Evolutionary conservation across 306 rosid species (phyloP), one percentile per base, ranked within the genome.

Genomic region (Luffa acutangula): DNA sequence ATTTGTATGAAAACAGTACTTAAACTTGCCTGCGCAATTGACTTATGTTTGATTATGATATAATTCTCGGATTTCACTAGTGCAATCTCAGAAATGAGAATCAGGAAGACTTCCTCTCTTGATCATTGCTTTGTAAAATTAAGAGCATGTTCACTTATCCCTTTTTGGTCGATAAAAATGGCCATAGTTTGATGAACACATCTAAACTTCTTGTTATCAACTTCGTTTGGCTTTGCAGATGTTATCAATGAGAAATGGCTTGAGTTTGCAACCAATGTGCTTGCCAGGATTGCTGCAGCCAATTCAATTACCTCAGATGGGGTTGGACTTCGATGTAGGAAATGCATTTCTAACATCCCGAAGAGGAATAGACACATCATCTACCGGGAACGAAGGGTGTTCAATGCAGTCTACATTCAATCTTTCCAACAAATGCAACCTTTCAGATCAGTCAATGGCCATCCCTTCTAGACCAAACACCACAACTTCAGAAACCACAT

Each of bases 241-340:
- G 97, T 78, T 92, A 82, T 84, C 90, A 58, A 74, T 87, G 90
- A 91, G 96, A 83, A 95, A 95, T 86, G 97, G 97, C 78, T 84
- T 89, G 86, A 91, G 93, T 86, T 82, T 90, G 89, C 98, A 92
- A 80, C 97, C 96, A 37, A 85, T 87, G 91, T 82, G 92, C 84
- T 84, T 92, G 77, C 90, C 94, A 7, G 97, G 89, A 70, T 42
- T 80, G 46, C 8, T 82, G 79, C 89, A 84, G 75, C 87, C 97
- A 49, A 73, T 80, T 83, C 79, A 83, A 77, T 53, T 88, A 82
- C 84, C 97, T 83, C 90, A 80, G 70, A 63, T 81, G 5, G 91
- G 89, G 59, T 78, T 89, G 75, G 81, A 78, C 79, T 86, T 82
- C 59, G 94, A 88, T 9, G 90, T 86, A 33, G 86, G 76, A 66